Conservation (phyloP, 306 rosid species). For the Cercis canadensis region DNA sequence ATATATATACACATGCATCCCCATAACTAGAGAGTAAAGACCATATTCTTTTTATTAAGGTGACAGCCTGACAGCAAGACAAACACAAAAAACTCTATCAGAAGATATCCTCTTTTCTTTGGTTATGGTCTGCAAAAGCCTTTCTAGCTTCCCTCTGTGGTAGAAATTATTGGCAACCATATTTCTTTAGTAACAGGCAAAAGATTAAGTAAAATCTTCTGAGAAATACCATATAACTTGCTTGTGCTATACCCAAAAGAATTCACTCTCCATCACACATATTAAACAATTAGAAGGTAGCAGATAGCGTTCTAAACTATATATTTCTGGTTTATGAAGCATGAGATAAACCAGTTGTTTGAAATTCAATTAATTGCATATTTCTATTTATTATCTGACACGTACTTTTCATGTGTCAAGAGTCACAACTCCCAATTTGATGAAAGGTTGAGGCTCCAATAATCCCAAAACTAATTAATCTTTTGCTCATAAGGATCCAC, state of each 20-base stretch:
- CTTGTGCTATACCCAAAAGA: too few species aligned
- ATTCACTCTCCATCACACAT: too few species aligned
- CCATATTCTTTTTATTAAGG: background rate
- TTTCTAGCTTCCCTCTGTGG: background rate
- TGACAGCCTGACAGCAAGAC: background rate
- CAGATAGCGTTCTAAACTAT: background rate
- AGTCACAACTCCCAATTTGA: conserved; percentile 3
- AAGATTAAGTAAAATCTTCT: background rate
- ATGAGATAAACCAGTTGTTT: conserved; percentile 13
- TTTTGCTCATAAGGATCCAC: background rate
- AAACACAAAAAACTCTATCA: background rate
- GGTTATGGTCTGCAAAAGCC: background rate
- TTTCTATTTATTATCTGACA: conserved; percentile 6
- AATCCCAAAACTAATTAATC: background rate
- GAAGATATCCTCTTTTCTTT: background rate
- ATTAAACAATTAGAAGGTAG: background rate
- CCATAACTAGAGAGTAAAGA: background rate
- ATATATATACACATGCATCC: background rate
- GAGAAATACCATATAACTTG: background rate
- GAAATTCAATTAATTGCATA: conserved; percentile 9
- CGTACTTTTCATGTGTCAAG: background rate
- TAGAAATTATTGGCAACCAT: background rate
- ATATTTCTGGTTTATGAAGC: conserved; percentile 7
- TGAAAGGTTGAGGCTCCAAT: background rate
- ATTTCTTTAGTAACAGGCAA: background rate